These are phyloP conservation scores for Penicillium brevicompactum DNA, from an alignment of 2,329 filamentous ascomycete species.

Conservation along the genomic window DNA sequence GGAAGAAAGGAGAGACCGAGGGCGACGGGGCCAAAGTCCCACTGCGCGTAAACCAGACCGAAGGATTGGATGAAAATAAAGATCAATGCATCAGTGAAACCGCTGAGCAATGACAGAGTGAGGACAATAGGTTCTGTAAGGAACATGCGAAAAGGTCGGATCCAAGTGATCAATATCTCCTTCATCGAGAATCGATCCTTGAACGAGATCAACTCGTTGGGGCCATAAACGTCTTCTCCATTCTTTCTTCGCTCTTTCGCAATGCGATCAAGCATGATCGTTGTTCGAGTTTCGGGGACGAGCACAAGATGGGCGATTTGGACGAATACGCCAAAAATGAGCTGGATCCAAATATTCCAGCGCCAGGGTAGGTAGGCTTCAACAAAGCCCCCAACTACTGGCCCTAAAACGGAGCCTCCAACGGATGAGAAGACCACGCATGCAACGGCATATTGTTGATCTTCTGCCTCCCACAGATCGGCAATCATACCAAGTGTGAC, in stretches of 20 bases:
- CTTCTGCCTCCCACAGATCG: conserved; percentile 57
- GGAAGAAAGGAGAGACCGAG: conserved; percentile 55
- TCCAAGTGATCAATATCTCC: conserved; percentile 54
- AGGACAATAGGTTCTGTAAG: conserved; percentile 64
- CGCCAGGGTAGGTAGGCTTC: conserved; percentile 35
- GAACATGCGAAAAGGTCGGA: conserved; percentile 63
- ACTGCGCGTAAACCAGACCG: conserved; percentile 57
- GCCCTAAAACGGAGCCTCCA: conserved; percentile 53
- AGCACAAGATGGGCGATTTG: conserved; percentile 52
- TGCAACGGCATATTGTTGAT: conserved; percentile 58
- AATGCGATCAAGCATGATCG: conserved; percentile 58
- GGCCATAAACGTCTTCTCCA: conserved; percentile 60
- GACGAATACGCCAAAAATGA: conserved; percentile 58
- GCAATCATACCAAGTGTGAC: conserved; percentile 60
- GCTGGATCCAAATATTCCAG: conserved; percentile 66
- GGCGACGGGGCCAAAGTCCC: conserved; percentile 52
- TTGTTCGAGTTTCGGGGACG: conserved; percentile 59
- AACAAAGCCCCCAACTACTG: conserved; percentile 54
- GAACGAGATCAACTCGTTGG: conserved; percentile 59
- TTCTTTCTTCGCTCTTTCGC: conserved; percentile 57
- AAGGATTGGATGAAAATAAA: conserved; percentile 65
- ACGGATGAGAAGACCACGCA: conserved; percentile 59
- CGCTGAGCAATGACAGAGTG: conserved; percentile 59
- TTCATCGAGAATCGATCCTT: background rate
- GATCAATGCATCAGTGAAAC: conserved; percentile 63